These are phyloP conservation scores for Alloascoidea hylecoeti DNA, from an alignment of 805 yeast species.

Conservation along the genomic window DNA sequence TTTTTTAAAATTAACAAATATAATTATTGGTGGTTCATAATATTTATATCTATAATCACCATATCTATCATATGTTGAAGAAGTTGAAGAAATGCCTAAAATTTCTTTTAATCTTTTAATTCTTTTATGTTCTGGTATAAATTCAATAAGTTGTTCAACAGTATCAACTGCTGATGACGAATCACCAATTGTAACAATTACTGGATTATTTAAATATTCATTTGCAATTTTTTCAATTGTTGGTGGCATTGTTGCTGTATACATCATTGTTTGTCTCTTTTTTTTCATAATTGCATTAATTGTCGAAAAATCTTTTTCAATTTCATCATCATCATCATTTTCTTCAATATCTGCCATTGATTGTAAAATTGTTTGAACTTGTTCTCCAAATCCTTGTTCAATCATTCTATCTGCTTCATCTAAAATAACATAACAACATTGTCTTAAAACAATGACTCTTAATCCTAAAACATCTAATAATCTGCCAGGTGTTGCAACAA, in stretches of 20 bases:
- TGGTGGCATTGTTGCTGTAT: conserved; percentile 85
- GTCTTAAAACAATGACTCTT: conserved; percentile 41
- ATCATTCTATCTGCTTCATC: conserved; percentile 97
- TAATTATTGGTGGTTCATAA: conserved; percentile 46
- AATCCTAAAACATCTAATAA: conserved; percentile 67
- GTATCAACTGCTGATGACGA: conserved; percentile 51
- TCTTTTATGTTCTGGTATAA: conserved; percentile 30
- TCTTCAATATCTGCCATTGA: conserved; percentile 31
- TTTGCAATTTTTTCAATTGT: conserved; percentile 52
- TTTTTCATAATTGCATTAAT: conserved; percentile 10
- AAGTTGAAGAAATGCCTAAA: no score
- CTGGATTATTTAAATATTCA: conserved; percentile 50
- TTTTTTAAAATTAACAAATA: conserved; percentile 69
- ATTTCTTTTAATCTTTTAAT: conserved; percentile 27
- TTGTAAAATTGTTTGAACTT: conserved; percentile 45
- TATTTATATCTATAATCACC: conserved; percentile 10
- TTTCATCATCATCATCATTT: conserved; percentile 9
- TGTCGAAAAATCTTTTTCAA: no score
- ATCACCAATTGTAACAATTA: conserved; percentile 51
- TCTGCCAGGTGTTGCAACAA: conserved; percentile 93
- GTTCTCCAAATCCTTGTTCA: conserved; percentile 85
- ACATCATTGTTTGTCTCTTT: conserved; percentile 65
- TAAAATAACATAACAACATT: conserved; percentile 56
- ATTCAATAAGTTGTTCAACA: conserved; percentile 57
- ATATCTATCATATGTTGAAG: no score